A percentile compares a stretch with the other conserved stretches of the same genome.
Conservation (phyloP, 192 early-diverging fungal species). For the Podila clonocystis region DNA sequence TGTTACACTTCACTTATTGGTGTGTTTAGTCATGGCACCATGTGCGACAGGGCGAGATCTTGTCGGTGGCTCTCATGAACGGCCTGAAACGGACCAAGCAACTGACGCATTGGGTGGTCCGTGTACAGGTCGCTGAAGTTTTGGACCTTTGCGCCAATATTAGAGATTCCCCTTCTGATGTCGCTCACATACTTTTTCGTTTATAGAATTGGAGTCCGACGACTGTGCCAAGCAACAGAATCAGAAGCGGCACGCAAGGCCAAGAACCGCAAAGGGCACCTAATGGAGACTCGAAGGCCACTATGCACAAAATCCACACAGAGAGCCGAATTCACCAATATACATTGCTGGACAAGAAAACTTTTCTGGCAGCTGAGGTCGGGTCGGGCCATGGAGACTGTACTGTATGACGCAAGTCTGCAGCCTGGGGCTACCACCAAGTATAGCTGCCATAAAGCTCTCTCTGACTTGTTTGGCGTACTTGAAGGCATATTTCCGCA, state of each 20-base stretch:
- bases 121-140: too few species aligned
- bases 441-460: not conserved
- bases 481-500: not conserved
- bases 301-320: constrained; percentile 6
- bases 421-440: constrained; percentile 7
- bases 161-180: too few species aligned
- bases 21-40: too few species aligned
- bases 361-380: constrained; percentile 8
- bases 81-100: too few species aligned
- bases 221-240: not conserved
- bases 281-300: not conserved
- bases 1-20: too few species aligned
- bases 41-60: too few species aligned
- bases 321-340: not conserved
- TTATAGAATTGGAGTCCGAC: not conserved
- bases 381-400: constrained; percentile 9
- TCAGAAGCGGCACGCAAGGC: not conserved
- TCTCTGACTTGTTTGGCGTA: not conserved
- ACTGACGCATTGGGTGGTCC: too few species aligned
- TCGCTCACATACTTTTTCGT: too few species aligned
- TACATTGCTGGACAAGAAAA: constrained; percentile 6
- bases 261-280: constrained; percentile 6
- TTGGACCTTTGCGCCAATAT: too few species aligned
- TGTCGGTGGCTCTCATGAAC: too few species aligned
- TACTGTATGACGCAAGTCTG: constrained; percentile 9